Percentiles rank a stretch among this genome's conserved stretches.
Evolutionary conservation across 345 rosid genomes (phyloP).

Genomic region (Dimocarpus longan): DNA sequence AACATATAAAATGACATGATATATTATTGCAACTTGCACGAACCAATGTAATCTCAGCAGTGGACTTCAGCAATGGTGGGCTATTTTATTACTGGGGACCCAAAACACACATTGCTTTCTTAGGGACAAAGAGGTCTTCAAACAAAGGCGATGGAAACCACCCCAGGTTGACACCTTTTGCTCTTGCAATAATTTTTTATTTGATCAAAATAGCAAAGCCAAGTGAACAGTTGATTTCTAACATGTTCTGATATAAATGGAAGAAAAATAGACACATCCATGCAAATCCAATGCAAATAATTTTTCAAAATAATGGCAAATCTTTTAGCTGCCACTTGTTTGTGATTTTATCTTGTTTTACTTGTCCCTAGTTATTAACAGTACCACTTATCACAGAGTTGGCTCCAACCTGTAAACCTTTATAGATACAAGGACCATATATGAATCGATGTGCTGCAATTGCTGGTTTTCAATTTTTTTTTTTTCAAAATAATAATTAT

Average conservation of each 20-base stretch:
- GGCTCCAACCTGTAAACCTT: neutral
- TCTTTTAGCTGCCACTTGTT: neutral
- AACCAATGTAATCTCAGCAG: no score
- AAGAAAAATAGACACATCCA: neutral
- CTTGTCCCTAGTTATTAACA: neutral
- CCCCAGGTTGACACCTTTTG: no score
- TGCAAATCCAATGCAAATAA: neutral
- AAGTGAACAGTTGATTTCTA: no score
- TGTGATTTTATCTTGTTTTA: neutral
- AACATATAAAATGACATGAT: neutral
- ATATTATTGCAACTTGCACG: no score
- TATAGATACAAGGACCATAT: no score
- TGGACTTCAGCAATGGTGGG: neutral
- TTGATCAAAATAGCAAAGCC: no score
- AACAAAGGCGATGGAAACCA: no score
- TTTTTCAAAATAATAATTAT: no score
- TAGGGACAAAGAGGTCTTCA: no score
- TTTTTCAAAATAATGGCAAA: neutral
- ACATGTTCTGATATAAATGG: neutral
- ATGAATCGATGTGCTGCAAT: no score
- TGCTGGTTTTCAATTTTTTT: no score
- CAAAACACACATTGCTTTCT: neutral
- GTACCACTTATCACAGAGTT: neutral
- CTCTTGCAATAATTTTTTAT: no score
- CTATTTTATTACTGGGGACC: neutral